These are phyloP conservation scores for Aristolochia californica DNA, from an alignment of 164 flowering plant genomes.

Conservation along the genomic window DNA sequence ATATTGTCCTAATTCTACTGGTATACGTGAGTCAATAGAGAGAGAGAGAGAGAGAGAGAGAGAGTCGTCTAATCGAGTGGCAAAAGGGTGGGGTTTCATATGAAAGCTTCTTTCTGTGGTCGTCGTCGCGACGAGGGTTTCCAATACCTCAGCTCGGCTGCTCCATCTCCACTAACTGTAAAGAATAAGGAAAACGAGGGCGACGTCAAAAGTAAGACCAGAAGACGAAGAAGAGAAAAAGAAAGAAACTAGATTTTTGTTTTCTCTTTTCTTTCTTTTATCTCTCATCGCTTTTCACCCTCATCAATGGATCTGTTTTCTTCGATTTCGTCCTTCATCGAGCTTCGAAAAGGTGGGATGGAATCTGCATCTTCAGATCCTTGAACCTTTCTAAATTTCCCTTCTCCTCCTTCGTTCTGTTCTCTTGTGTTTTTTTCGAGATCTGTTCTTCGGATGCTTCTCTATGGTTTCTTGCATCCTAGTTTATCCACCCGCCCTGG, in stretches of 20 bases:
- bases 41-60: slow-evolving; percentile 6
- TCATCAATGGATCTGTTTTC: slow-evolving; percentile 14
- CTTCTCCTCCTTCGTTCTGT: too few species aligned
- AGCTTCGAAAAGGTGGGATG: slow-evolving; percentile 19
- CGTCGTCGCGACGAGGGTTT: slow-evolving; percentile 14
- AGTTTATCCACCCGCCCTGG: not conserved
- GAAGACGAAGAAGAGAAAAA: not conserved
- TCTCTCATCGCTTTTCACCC: not conserved
- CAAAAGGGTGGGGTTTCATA: slow-evolving; percentile 14
- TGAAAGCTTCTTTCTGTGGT: slow-evolving; percentile 14
- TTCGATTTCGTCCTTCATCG: slow-evolving; percentile 12
- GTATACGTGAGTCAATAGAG: not conserved
- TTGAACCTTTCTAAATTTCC: not conserved
- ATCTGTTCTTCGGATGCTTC: not conserved
- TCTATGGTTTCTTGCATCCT: not conserved
- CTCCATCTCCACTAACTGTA: not conserved
- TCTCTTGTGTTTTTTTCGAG: not conserved
- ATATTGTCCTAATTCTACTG: too few species aligned
- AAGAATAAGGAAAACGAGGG: not conserved
- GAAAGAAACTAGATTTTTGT: slow-evolving; percentile 1
- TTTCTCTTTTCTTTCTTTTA: not conserved
- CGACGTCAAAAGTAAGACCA: not conserved
- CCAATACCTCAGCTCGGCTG: not conserved
- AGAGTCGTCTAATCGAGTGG: slow-evolving; percentile 18
- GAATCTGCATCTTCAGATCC: slow-evolving; percentile 5